Base-by-base conservation (phyloP, 345 rosid species). In the Noccaea bulbosa region DNA sequence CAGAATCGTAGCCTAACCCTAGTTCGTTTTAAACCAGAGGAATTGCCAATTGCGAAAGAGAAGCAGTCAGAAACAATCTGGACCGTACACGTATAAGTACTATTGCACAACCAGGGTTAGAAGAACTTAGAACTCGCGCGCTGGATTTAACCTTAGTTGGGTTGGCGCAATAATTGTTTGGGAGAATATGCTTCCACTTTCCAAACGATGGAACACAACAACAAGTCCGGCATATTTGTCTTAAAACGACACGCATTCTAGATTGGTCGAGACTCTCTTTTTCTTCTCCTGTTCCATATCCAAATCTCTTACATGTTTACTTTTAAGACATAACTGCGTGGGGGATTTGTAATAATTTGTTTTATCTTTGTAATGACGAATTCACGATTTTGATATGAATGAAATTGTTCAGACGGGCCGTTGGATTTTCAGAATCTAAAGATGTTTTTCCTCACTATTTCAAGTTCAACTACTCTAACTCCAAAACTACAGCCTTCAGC, bases 51-150 rank as follows among this genome's bases (percentile, higher is more conserved):
- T 69, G 83, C 39, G 15, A 64, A 48, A 8, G 68, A 67, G 69
- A 54, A 46, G 66, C 67, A 38, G 82, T 55, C 55, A 43, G 2
- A 76, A 44, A 0, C 49, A 64, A 50, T 80, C 79, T 81, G 0
- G 11, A 8, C 81, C 86, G 78, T 84, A 72, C 87, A 84, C 88
- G 90, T 88, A 86, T 69, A 32, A 11, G n/a, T 5, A 40, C 10
- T 7, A 1, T 44, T 41, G 20, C 59, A 75, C 59, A 75, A 81
- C 82, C 48, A 48, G 48, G 76, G 84, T 81, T 70, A 65, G 77
- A 60, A 22, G 37, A 62, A 61, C 51, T 44, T 71, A 22, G 43
- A 62, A 61, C 56, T 49, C 11, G 30, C 62, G 8, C 59, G 78
- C 77, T 37, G 75, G 40, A 48, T 16, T 73, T 52, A 73, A 82